Evolutionary conservation across 495 filamentous ascomycete species (phyloP), one percentile per base, ranked within the genome.

Genomic region (Glonium stellatum): DNA sequence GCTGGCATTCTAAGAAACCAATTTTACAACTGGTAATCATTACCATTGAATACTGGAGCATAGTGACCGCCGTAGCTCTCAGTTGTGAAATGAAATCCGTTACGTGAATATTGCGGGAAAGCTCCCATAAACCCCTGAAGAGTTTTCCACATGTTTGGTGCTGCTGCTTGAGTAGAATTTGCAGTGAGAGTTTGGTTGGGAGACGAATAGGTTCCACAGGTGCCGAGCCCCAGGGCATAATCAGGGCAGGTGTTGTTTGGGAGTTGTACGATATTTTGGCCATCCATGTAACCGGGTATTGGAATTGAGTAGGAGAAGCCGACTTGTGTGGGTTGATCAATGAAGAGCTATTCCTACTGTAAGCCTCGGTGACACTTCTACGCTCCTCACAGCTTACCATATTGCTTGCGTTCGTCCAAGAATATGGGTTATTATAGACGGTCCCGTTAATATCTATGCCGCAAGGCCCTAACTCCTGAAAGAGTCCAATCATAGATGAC

Each of bases 141-240:
- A 70, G 87, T 82, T 63, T 88, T 82, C 82, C 85, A 90, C 54
- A 85, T 77, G n/a, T 81, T 79, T 54, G 75, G 73, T 21, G 83
- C 87, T 2, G 87, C 80, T 27, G 79, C 80, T 55, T 81, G 75
- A 0, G 86, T 87, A 1, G 83, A 87, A 59, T 88, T 88, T n/a
- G 83, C 75, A 0, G 83, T 86, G 49, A 77, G 70, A 25, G 71
- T 76, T 0, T 50, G n/a, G 58, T 81, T 77, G 23, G 75, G 72
- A 1, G 81, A 81, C 59, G 80, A 76, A 65, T 87, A 88, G 0
- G 86, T 88, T 15, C 86, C 86, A 65, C 82, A 85, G 37, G 74
- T 76, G 35, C 60, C 66, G 15, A 59, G 64, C 1, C 48, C 58
- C 13, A 71, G 62, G 18, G 80, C 81, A 41, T 82, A 83, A 25